Base-by-base conservation (phyloP, 2,329 filamentous ascomycete genomes). In the Leptosphaerulina australis region DNA sequence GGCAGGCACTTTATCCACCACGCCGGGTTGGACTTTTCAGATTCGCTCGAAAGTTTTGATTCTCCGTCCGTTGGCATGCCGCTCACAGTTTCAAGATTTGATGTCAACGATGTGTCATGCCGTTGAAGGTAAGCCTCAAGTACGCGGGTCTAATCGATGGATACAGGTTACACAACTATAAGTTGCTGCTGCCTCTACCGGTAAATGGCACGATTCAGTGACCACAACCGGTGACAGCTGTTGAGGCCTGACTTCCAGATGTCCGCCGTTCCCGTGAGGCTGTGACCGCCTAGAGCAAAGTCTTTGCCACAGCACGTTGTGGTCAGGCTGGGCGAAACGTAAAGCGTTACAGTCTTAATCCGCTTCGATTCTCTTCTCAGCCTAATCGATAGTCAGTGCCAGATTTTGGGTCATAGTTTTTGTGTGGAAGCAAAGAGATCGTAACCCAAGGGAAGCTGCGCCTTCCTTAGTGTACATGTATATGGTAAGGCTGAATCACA, bases 1-100 rank as follows among this genome's bases (percentile, higher is more conserved):
- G 64, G 52, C 34, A 69, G 31, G 47, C 66, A 71, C 63, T 58
- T 68, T 25, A 62, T 60, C 48, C 65, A 59, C 52, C 58, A 62
- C 39, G 66, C 59, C 24, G 59, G 38, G 30, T 53, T 50, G 24
- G 59, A 25, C 43, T 51, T 64, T 11, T 64, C 60, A 37, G 60
- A 59, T 33, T 65, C 68, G 53, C 59, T 67, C 46, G 59, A 58
- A 47, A 47, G 37, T 47, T 66, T 65, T 36, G 64, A 44, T 21
- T 66, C 61, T 30, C 46, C 44, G 55, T 68, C 69, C 63, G 50
- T 46, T 49, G 60, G 62, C 69, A 72, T 72, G 40, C 62, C 68
- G 64, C 60, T 39, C 43, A 59, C 45, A 50, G 26, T 56, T 39
- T 28, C 58, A 33, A 43, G 36, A 31, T 24, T 49, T 37, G 48